Conservation (phyloP, 1,284 basidiomycete species). For the Pholiota adiposa region DNA sequence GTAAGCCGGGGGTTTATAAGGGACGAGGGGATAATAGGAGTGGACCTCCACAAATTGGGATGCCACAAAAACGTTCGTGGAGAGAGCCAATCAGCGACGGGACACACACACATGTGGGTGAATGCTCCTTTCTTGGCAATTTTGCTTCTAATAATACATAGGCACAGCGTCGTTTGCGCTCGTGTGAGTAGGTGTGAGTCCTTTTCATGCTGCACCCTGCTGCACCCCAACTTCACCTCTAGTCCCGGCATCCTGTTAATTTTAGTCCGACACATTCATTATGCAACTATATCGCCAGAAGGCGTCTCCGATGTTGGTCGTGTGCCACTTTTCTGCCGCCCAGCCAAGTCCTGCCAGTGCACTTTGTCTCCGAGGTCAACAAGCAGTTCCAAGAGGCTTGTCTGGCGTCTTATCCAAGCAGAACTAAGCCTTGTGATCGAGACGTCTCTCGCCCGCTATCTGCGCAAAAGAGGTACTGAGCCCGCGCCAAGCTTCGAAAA, state of each 20-base stretch:
- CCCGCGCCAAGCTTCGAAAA: neutral
- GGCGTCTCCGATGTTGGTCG: neutral
- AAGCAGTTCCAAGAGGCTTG: neutral
- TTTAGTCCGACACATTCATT: neutral
- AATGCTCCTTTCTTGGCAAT: slow-evolving; percentile 1
- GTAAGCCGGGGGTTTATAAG: neutral
- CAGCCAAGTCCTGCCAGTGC: neutral
- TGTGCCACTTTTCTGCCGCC: slow-evolving; percentile 1
- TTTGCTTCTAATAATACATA: neutral
- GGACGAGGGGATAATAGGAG: neutral
- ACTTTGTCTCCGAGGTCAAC: neutral
- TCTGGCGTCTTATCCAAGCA: neutral
- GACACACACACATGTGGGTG: slow-evolving; percentile 3
- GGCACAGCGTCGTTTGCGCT: no score
- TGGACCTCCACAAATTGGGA: neutral
- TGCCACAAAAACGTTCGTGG: slow-evolving; percentile 8
- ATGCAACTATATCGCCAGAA: neutral
- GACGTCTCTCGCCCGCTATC: neutral
- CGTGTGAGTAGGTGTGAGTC: slow-evolving; percentile 3
- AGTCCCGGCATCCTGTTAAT: neutral
- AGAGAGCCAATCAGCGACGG: slow-evolving; percentile 14
- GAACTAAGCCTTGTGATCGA: neutral
- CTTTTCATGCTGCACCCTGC: neutral
- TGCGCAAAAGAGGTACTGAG: neutral
- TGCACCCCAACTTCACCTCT: neutral